A percentile compares a stretch with the other conserved stretches of the same genome.
Conservation (phyloP, 2,329 filamentous ascomycete genomes). For the Penicillium hesseltinei region DNA sequence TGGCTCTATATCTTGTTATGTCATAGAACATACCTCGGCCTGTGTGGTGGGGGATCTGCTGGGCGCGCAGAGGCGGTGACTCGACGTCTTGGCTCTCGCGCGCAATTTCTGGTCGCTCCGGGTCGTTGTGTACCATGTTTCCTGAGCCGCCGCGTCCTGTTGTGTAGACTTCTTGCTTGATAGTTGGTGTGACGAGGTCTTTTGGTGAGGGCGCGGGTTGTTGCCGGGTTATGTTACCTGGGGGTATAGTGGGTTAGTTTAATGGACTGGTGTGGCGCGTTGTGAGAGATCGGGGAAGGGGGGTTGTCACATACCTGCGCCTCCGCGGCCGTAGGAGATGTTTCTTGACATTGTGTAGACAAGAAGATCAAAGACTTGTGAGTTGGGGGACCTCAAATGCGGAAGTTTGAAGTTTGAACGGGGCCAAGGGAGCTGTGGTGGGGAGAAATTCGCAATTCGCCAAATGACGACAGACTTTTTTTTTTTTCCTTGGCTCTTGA, state of each 20-base stretch:
- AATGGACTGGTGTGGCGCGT: not conserved
- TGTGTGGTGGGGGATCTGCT: slow-evolving; percentile 42
- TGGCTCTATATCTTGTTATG: too few species aligned
- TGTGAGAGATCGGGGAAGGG: not conserved
- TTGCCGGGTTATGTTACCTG: slow-evolving; percentile 63
- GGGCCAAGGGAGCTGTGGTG: not conserved
- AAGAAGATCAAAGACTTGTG: not conserved
- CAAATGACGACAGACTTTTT: slow-evolving; percentile 11
- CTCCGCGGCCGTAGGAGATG: slow-evolving; percentile 71
- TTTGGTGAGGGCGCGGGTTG: slow-evolving; percentile 51
- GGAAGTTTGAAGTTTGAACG: not conserved
- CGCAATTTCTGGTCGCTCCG: slow-evolving; percentile 63
- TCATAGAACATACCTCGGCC: slow-evolving; percentile 41
- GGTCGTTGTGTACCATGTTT: slow-evolving; percentile 81
- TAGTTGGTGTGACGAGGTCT: slow-evolving; percentile 75
- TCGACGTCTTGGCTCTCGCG: slow-evolving; percentile 81
- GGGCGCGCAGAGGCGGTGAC: slow-evolving; percentile 43
- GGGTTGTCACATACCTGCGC: slow-evolving; percentile 55
- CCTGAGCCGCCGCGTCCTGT: slow-evolving; percentile 85
- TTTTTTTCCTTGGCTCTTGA: not conserved
- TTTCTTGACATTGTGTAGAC: slow-evolving; percentile 24
- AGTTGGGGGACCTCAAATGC: not conserved
- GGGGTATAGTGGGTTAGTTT: not conserved
- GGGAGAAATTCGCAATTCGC: not conserved
- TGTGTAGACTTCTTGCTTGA: slow-evolving; percentile 81